phyloP scores from a whole-genome alignment of 148 eudicot species.

The Rhododendron kiyosumense region DNA sequence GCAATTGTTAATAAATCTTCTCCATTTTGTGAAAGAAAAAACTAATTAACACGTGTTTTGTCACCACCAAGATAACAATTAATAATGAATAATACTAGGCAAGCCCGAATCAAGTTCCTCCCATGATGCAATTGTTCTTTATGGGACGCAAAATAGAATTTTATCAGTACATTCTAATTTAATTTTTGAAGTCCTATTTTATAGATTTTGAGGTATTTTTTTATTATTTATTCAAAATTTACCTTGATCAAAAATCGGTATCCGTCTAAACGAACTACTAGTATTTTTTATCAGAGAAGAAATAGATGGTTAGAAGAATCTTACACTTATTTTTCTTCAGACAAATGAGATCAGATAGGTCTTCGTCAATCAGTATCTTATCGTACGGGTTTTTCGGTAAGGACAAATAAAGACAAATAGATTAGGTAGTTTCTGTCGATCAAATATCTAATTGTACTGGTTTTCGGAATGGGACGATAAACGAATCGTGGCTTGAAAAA shows the following conservation, averaged over 20 bases:
- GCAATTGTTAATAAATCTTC: too few relatives aligned
- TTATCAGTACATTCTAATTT: neutral
- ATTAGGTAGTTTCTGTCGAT: too few relatives aligned
- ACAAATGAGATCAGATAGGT: too few relatives aligned
- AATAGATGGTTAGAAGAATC: neutral
- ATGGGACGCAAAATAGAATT: neutral
- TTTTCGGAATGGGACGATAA: too few relatives aligned
- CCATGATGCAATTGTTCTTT: neutral
- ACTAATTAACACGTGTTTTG: too few relatives aligned
- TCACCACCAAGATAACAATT: too few relatives aligned
- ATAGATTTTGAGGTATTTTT: neutral
- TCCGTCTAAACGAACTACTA: neutral
- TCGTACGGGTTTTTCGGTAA: neutral
- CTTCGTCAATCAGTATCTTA: neutral
- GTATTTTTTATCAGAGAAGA: neutral
- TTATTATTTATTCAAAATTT: too few relatives aligned
- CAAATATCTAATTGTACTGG: neutral
- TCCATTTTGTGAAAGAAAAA: too few relatives aligned
- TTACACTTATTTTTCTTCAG: too few relatives aligned
- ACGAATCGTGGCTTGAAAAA: too few relatives aligned
- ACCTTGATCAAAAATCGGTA: neutral
- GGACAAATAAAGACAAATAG: too few relatives aligned
- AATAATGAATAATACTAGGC: neutral
- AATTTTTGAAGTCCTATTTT: neutral
- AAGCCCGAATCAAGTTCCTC: neutral